These are phyloP conservation scores for Paramyrothecium sp. DNA, from an alignment of 2,329 filamentous ascomycete genomes.

Conservation along the genomic window DNA sequence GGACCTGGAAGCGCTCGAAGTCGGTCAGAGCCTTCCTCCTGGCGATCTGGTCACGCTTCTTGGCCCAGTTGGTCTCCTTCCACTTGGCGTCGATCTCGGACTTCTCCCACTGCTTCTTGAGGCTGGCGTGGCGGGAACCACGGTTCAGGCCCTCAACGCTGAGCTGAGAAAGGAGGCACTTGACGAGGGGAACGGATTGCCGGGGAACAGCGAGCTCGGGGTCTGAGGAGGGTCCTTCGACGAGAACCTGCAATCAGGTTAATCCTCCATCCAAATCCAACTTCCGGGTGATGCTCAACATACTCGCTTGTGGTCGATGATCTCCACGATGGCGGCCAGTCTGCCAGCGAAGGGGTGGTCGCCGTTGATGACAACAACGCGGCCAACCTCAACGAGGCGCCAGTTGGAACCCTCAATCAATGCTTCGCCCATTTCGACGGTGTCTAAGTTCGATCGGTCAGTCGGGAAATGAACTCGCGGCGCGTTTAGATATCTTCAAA, in stretches of 20 bases:
- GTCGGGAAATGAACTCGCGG: conserved; percentile 23
- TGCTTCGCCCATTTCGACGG: conserved; percentile 78
- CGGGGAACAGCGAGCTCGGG: conserved; percentile 78
- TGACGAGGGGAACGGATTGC: conserved; percentile 78
- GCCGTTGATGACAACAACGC: conserved; percentile 85
- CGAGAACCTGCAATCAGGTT: conserved; percentile 69
- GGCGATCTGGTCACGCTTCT: conserved; percentile 84
- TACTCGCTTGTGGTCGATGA: conserved; percentile 99
- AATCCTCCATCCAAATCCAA: conserved; percentile 14
- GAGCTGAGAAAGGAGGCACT: conserved; percentile 86
- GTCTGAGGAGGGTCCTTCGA: conserved; percentile 89
- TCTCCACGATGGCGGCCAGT: conserved; percentile 94
- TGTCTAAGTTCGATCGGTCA: conserved; percentile 43
- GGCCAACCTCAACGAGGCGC: conserved; percentile 98
- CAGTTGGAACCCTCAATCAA: conserved; percentile 79
- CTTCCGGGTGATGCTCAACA: conserved; percentile 42
- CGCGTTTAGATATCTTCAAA: conserved; percentile 20
- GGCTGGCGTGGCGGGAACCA: conserved; percentile 74
- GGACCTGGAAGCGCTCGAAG: conserved; percentile 99
- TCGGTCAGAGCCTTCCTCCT: conserved; percentile 91
- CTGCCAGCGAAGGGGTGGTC: conserved; percentile 78
- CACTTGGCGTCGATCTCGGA: conserved; percentile 90
- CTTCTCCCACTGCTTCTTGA: conserved; percentile 90
- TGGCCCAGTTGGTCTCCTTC: conserved; percentile 87
- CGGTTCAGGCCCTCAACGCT: conserved; percentile 84